Conservation (phyloP, 2,329 filamentous ascomycete genomes). For the Eutypa lata region DNA sequence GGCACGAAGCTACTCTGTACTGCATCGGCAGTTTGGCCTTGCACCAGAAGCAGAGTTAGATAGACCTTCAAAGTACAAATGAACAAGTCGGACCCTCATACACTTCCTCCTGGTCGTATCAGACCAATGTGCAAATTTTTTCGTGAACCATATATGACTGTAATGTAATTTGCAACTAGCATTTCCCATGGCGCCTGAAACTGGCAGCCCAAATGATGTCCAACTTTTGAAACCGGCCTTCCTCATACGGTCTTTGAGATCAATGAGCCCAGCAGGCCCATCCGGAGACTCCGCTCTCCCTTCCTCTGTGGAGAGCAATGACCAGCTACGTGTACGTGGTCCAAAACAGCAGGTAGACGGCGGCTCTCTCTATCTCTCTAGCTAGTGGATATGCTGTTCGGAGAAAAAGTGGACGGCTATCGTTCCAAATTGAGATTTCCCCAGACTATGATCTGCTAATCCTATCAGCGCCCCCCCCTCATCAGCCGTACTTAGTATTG, state of each 20-base stretch:
- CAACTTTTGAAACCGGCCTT: background rate
- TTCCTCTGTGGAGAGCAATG: background rate
- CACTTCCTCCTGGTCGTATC: background rate
- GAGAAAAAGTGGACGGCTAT: background rate
- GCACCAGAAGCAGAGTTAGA: background rate
- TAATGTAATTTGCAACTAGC: background rate
- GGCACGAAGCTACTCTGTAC: background rate
- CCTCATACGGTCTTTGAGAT: background rate
- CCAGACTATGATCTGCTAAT: background rate
- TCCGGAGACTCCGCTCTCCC: background rate
- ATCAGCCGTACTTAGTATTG: background rate
- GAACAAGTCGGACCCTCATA: background rate
- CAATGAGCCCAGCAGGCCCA: background rate
- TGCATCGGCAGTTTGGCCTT: background rate
- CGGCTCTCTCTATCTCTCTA: background rate
- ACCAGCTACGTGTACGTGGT: background rate
- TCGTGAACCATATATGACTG: background rate
- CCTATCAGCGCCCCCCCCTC: background rate
- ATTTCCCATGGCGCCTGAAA: background rate
- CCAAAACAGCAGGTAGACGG: background rate
- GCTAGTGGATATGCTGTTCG: too few relatives aligned
- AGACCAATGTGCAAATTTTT: background rate
- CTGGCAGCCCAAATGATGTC: background rate
- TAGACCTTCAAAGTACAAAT: background rate
- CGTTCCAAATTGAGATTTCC: background rate